Evolutionary conservation across 257 asterid species (phyloP), one percentile per base, ranked within the genome.

Genomic region (Capsicum chinense): DNA sequence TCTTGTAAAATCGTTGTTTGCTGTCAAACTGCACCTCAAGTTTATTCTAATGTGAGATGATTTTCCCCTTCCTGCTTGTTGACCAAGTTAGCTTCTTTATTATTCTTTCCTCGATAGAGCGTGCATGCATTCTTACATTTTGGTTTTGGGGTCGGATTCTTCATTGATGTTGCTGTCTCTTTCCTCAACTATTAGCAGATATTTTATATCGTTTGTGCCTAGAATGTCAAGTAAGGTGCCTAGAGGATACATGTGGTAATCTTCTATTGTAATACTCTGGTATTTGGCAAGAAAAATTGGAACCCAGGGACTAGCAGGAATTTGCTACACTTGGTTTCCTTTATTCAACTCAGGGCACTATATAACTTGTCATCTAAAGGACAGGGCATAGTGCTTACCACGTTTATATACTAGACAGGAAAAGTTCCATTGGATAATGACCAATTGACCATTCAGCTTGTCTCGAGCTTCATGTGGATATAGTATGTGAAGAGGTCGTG

Each of bases 1-100:
- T 26, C 21, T 78, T 76, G 6, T 3, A 74, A 76, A 52, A 0
- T 74, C 12, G n/a, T 21, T 21, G 15, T 52, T 54, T 54, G 64
- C 81, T 7, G 50, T 54, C 81, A 15, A 78, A 78, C 81, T 21
- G 81, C 50, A 78, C 50, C 81, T 54, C 64, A 26, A 78, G 64
- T 78, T 78, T 78, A 48, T 52, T 54, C 64, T 33, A 56, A 78
- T 52, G 64, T 52, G 26, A 76, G 64, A 52, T 78, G 26, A 44
- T 21, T 54, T 54, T 35, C 19, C 19, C 13, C 81, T 26, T 54
- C 64, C 33, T 54, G 64, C 81, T 52, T 78, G 81, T 33, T 78
- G 50, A 78, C 64, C 64, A 17, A 52, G 26, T 54, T 78, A 26
- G 64, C 64, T 26, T 52, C 63, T 78, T 26, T 78, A 78, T 78